Evolutionary conservation across 305 asterid species (phyloP).

Genomic region (Fraxinus xanthoxyloides): DNA sequence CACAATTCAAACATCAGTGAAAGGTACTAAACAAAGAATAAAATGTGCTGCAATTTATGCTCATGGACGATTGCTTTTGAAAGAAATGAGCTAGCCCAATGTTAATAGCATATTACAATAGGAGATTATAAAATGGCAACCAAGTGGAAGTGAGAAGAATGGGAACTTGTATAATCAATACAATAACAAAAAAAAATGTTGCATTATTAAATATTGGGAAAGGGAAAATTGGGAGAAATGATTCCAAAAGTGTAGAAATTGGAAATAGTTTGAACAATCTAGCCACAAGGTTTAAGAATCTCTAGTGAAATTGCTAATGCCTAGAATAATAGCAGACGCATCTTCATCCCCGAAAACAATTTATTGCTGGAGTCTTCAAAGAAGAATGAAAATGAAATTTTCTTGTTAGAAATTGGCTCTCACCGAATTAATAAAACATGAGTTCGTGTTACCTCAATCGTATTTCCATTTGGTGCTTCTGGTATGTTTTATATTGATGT

Average conservation of each 20-base stretch:
- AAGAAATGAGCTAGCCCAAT: neutral
- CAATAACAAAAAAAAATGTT: neutral
- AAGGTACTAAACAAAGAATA: neutral
- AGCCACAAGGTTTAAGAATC: constrained; percentile 2
- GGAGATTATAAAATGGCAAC: no score
- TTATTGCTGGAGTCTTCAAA: constrained; percentile 23
- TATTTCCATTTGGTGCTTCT: no score
- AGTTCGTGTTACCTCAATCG: no score
- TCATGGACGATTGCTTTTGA: neutral
- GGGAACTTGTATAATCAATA: neutral
- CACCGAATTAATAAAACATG: neutral
- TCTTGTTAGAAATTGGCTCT: neutral
- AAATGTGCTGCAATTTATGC: neutral
- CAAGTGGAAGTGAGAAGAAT: neutral
- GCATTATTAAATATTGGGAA: neutral
- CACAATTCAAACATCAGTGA: neutral
- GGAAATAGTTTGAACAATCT: neutral
- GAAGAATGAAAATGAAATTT: constrained; percentile 15
- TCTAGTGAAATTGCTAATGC: constrained; percentile 29
- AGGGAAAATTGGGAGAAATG: neutral
- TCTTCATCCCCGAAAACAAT: constrained; percentile 10
- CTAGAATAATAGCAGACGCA: constrained; percentile 21
- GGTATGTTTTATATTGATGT: no score
- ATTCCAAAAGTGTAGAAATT: neutral
- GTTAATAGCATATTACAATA: neutral